Evolutionary conservation across 768 basidiomycete species (phyloP).

Genomic region (Boletus rex-veris): DNA sequence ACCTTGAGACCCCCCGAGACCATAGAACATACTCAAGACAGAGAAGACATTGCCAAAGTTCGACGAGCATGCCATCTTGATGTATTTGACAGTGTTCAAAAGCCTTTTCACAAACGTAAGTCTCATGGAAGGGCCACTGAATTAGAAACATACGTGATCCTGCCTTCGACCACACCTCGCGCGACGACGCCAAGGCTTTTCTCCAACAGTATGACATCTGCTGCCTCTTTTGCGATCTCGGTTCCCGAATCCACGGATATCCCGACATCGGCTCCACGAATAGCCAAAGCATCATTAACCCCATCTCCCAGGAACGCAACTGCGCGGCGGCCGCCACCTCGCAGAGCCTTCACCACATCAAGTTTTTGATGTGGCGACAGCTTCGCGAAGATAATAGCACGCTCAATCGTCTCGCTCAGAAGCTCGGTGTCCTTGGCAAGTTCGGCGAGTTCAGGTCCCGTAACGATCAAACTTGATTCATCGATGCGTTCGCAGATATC

Average conservation of each 20-base stretch:
- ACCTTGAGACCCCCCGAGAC: background rate
- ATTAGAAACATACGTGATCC: slow-evolving; percentile 28
- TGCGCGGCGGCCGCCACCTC: slow-evolving; percentile 26
- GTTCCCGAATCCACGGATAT: slow-evolving; percentile 34
- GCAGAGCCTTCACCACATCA: slow-evolving; percentile 31
- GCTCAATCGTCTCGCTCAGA: slow-evolving; percentile 27
- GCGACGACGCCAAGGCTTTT: slow-evolving; percentile 34
- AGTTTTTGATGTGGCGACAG: slow-evolving; percentile 34
- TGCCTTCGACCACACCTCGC: slow-evolving; percentile 32
- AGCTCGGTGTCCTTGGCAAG: slow-evolving; percentile 29
- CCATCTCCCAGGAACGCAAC: slow-evolving; percentile 32
- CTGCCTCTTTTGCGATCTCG: slow-evolving; percentile 38
- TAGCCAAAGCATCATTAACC: slow-evolving; percentile 32
- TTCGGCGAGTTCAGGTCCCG: slow-evolving; percentile 26
- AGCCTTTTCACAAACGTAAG: slow-evolving; percentile 26
- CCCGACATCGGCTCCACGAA: slow-evolving; percentile 32
- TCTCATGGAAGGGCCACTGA: background rate
- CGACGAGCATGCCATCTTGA: slow-evolving; percentile 37
- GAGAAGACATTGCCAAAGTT: slow-evolving; percentile 36
- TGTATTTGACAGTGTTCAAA: slow-evolving; percentile 36
- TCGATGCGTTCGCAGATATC: slow-evolving; percentile 3
- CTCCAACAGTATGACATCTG: slow-evolving; percentile 35
- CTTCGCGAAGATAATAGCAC: slow-evolving; percentile 31
- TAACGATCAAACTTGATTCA: slow-evolving; percentile 27
- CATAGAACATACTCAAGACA: slow-evolving; percentile 23